These are phyloP conservation scores for Rhodotorula sp. DNA, from an alignment of 1,284 basidiomycete genomes.

Conservation along the genomic window DNA sequence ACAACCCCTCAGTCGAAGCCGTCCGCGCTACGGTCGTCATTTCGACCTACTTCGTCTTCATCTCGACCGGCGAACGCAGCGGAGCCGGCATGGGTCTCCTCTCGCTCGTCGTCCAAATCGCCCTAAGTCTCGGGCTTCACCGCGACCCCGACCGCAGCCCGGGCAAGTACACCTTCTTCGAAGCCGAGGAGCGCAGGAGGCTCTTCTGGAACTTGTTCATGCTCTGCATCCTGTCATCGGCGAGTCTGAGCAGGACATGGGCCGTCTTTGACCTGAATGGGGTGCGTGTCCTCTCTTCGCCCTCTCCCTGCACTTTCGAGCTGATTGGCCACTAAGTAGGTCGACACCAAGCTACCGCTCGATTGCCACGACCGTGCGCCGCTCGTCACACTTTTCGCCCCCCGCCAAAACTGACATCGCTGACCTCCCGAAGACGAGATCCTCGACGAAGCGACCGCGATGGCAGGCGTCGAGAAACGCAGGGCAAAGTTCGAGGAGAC, in stretches of 20 bases:
- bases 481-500: constrained; percentile 28
- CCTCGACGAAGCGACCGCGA: constrained; percentile 21
- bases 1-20: constrained; percentile 32
- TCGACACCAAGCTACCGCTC: constrained; percentile 35
- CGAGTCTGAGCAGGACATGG: constrained; percentile 36
- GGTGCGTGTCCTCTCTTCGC: too few relatives aligned
- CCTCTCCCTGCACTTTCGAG: too few relatives aligned
- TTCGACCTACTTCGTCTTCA: constrained; percentile 35
- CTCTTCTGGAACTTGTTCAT: constrained; percentile 36
- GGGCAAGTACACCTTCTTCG: constrained; percentile 34
- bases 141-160: constrained; percentile 38
- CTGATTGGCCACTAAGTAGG: background rate
- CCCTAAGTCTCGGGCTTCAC: constrained; percentile 34
- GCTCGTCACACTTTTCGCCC: background rate
- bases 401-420: background rate
- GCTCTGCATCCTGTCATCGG: constrained; percentile 34
- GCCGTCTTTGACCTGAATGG: constrained; percentile 33
- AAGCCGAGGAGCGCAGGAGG: constrained; percentile 31
- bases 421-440: constrained; percentile 19
- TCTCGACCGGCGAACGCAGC: constrained; percentile 27
- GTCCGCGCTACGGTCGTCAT: constrained; percentile 29
- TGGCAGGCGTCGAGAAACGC: constrained; percentile 22
- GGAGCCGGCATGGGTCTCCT: constrained; percentile 37
- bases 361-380: constrained; percentile 30
- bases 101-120: constrained; percentile 32